Evolutionary conservation across 352 stramenopile genomes (phyloP), one percentile per base, ranked within the genome.

Genomic region (Globisporangium cystogenes): DNA sequence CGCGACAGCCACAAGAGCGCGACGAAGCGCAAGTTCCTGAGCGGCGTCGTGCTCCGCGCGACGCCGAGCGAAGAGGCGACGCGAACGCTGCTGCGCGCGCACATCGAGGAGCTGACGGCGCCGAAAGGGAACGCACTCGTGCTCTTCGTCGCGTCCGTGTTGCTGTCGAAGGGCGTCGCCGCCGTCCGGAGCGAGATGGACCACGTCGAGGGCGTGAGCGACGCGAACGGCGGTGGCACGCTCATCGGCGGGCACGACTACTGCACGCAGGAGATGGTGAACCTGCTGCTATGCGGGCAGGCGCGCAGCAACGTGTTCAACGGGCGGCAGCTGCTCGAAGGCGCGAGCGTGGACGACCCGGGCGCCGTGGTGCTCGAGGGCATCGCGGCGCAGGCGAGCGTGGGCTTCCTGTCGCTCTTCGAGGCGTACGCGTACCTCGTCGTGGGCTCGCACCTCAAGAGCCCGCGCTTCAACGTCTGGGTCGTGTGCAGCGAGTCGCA

Each of bases 281-380:
- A 98, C 72, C 62, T 99, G 37, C 64, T 98, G n/a, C 66, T 99
- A 7, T 86, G 87, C 23, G 96, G 96, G 10, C 76, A 87, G 39
- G 93, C 93, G 7, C 79, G 74, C 51, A 97, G 87, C 65, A 98
- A 98, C 57, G 89, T 98, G 3, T 98, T 99, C 68, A 80, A 99
- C 60, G 91, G 96, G 14, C 80, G 69, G 26, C 75, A 95, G 53
- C 68, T 88, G 21, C 62, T 97, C 5, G 90, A 90, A 53, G 76
- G 66, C 15, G 42, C 63, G 0, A 79, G 63, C 47, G 76, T 70
- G 35, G 70, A 86, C 49, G 76, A 94, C 31, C 70, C 70, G 14
- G 87, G 65, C 8, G 64, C 64, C 0, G 41, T 95, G 15, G 67
- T 90, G 26, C 74, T 97, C 21, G 82, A 69, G 12, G 89, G 89